Base-by-base conservation (phyloP, 1,284 basidiomycete species). In the Leccinum subrobustum region DNA sequence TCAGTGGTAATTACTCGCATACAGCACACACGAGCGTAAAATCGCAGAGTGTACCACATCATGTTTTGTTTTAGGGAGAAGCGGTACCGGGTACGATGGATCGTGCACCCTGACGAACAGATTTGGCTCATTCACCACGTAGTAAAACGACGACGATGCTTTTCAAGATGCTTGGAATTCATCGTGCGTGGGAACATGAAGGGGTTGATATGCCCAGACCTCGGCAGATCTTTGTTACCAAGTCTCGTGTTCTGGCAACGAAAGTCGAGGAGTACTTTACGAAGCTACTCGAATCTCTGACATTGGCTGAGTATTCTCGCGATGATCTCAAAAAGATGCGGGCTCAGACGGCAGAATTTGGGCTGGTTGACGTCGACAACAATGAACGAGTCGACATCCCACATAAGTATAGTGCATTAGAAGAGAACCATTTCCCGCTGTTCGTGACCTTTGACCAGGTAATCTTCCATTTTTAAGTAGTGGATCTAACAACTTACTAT, bases 121-220 rank as follows among this genome's bases (percentile, higher is more conserved):
- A 1, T 42, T 47, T 47, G n/a, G 54, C 63, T 58, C 18, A 64
- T 57, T 59, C 18, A 52, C 18, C 3, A 1, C 14, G 9, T 54
- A 89, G 87, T 4, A 90, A 91, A 80, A 91, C 88, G 0, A 89
- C 88, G 0, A 88, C 87, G 0, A 88, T 90, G 81, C 73, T 89
- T 0, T 88, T 86, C 77, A 89, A 88, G 73, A 90, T 90, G 81
- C 75, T 90, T 4, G 81, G 83, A 4, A 81, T 89, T 6, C 85
- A 90, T 65, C 76, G 80, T 9, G 75, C 79, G 1, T 84, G 79
- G 72, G 74, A 80, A 48, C 62, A 75, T 29, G 70, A 70, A 14
- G 3, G 31, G 33, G 53, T 58, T 2, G 66, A 66, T 5, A 66
- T 77, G 31, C 67, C 71, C 6, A 79, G 78, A 59, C 83, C 84